Evolutionary conservation across 2,329 filamentous ascomycete genomes (phyloP).

Genomic region (Aspergillus ustus): DNA sequence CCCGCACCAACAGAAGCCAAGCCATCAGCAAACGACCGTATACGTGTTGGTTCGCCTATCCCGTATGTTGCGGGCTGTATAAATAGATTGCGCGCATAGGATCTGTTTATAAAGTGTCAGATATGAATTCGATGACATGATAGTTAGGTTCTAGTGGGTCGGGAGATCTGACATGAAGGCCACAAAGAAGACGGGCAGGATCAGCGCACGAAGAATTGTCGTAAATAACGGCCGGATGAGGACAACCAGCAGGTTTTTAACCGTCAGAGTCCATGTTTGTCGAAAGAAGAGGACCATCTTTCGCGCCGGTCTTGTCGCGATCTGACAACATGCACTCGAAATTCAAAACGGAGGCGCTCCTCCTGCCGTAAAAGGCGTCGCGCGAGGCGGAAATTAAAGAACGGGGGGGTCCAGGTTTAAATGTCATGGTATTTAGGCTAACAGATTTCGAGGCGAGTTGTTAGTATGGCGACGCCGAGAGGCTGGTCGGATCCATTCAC

Average conservation of each 20-base stretch:
- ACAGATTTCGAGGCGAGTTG: not conserved
- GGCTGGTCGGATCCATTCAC: not conserved
- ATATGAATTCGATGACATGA: not conserved
- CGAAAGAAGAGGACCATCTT: conserved; percentile 45
- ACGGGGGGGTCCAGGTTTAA: conserved; percentile 2
- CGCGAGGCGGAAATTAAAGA: not conserved
- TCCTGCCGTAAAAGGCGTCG: not conserved
- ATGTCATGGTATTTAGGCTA: conserved; percentile 2
- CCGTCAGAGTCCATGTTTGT: conserved; percentile 61
- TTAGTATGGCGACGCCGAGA: not conserved
- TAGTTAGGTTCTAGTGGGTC: not conserved
- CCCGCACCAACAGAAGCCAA: conserved; percentile 62
- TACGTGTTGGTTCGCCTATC: conserved; percentile 64
- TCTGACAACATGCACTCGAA: not conserved
- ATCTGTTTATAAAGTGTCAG: conserved; percentile 37
- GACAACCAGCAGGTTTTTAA: conserved; percentile 62
- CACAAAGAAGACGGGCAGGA: conserved; percentile 61
- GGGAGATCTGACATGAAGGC: conserved; percentile 43
- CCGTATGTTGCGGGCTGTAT: conserved; percentile 77
- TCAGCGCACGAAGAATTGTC: conserved; percentile 59
- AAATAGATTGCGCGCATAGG: conserved; percentile 81
- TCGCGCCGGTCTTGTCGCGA: not conserved
- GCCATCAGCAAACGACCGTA: conserved; percentile 69
- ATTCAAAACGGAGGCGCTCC: not conserved
- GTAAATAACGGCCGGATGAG: conserved; percentile 59